A percentile compares a stretch with the other conserved stretches of the same genome.
Conservation (phyloP, 176 grass and related monocot genomes). For the Ensete ventricosum region DNA sequence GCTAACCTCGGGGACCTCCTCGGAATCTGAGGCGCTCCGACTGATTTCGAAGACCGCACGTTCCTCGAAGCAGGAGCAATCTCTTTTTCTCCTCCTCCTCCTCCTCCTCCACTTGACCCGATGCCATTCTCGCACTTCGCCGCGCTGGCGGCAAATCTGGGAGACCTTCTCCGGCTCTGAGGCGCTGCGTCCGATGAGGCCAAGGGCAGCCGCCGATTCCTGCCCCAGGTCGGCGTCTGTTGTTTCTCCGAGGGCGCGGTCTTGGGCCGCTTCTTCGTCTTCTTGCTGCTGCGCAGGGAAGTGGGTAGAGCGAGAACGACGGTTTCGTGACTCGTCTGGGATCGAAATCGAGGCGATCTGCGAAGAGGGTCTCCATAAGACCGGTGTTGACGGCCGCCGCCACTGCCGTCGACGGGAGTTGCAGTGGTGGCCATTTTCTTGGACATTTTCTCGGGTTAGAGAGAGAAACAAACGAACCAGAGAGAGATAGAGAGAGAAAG, state of each 20-base stretch:
- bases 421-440: too few relatives aligned
- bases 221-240: background rate
- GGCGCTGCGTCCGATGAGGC: background rate
- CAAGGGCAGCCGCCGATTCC: too few relatives aligned
- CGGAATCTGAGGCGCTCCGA: background rate
- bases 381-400: too few relatives aligned
- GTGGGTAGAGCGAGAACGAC: background rate
- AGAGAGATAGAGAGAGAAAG: too few relatives aligned
- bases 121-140: background rate
- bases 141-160: background rate
- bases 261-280: conserved; percentile 11
- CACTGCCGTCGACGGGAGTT: too few relatives aligned
- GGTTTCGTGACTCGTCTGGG: background rate
- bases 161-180: background rate
- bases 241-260: conserved; percentile 5
- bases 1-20: conserved; percentile 12
- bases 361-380: background rate
- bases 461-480: too few relatives aligned
- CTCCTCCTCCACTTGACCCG: background rate
- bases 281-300: conserved; percentile 1
- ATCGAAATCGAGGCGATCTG: conserved; percentile 21
- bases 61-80: background rate
- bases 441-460: too few relatives aligned
- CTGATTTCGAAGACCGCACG: background rate
- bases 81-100: background rate